Conservation (phyloP, 257 asterid genomes). For the Solanum rostratum region DNA sequence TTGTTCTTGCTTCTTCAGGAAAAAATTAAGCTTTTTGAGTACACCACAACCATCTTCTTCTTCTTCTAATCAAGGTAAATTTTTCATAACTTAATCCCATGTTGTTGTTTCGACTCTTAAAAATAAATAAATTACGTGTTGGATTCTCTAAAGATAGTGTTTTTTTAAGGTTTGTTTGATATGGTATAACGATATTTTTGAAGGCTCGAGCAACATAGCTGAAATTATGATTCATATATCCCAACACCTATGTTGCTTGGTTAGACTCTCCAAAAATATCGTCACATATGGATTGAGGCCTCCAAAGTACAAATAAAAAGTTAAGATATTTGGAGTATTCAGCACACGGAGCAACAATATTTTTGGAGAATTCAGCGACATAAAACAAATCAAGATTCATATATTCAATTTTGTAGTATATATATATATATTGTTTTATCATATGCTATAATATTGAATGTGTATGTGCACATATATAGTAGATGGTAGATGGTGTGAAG, state of each 20-base stretch:
- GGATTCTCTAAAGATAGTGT: background rate
- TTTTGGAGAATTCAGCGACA: background rate
- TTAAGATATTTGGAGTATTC: background rate
- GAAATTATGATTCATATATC: background rate
- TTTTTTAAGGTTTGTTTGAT: background rate
- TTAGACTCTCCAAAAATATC: background rate
- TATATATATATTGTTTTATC: too few relatives aligned
- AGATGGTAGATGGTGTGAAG: conserved; percentile 17
- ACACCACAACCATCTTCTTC: background rate
- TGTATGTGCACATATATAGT: background rate
- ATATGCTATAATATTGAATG: background rate
- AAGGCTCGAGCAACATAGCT: background rate
- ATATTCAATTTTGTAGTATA: background rate
- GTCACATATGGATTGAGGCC: background rate
- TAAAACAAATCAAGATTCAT: background rate
- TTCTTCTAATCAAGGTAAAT: background rate
- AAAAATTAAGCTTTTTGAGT: background rate
- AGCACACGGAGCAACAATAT: background rate
- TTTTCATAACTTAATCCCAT: background rate
- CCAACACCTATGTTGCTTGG: background rate
- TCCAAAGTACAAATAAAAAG: background rate
- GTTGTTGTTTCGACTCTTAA: background rate
- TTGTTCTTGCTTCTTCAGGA: background rate
- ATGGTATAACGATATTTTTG: background rate
- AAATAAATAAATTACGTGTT: background rate